These are phyloP conservation scores for Clavispora vitiphila DNA, from an alignment of 805 yeast genomes.

Conservation along the genomic window DNA sequence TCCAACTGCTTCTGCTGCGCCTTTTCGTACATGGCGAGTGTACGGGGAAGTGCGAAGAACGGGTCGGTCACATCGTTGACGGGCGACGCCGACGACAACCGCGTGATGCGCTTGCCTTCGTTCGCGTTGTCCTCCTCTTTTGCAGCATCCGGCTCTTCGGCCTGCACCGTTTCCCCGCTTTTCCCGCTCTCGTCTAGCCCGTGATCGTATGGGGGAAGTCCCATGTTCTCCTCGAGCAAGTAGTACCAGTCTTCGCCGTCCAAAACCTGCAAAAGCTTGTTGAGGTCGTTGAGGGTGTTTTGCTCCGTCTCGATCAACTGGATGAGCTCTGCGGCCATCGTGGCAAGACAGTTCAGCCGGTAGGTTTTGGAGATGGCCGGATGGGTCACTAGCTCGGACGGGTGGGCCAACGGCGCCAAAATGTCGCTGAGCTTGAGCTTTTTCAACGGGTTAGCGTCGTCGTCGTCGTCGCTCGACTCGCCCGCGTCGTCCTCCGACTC, in stretches of 20 bases:
- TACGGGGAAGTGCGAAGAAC: conserved; percentile 53
- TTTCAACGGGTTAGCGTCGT: conserved; percentile 23
- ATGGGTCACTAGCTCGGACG: conserved; percentile 71
- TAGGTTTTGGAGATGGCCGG: conserved; percentile 66
- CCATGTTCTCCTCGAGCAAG: conserved; percentile 57
- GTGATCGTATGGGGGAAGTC: conserved; percentile 67
- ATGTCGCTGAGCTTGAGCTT: conserved; percentile 38
- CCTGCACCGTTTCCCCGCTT: conserved; percentile 6
- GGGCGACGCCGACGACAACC: conserved; percentile 6
- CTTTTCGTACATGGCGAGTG: conserved; percentile 29
- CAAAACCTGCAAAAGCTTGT: conserved; percentile 69
- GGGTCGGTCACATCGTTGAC: conserved; percentile 48
- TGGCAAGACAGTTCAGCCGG: conserved; percentile 44
- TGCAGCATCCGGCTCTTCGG: no score
- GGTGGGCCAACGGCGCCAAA: conserved; percentile 73
- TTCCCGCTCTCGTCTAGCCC: conserved; percentile 33
- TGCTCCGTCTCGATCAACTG: conserved; percentile 81
- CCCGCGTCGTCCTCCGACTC: conserved; percentile 8
- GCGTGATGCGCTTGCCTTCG: conserved; percentile 10
- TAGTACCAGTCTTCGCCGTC: conserved; percentile 82
- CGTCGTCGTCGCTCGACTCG: conserved; percentile 15
- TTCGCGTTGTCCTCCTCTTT: not conserved
- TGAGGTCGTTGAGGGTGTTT: conserved; percentile 62
- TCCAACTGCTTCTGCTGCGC: conserved; percentile 19
- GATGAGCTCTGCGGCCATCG: conserved; percentile 66